Percentiles rank a stretch among this genome's conserved stretches.
Evolutionary conservation across 2,329 filamentous ascomycete genomes (phyloP).

Genomic region (Aspergillus sojae): DNA sequence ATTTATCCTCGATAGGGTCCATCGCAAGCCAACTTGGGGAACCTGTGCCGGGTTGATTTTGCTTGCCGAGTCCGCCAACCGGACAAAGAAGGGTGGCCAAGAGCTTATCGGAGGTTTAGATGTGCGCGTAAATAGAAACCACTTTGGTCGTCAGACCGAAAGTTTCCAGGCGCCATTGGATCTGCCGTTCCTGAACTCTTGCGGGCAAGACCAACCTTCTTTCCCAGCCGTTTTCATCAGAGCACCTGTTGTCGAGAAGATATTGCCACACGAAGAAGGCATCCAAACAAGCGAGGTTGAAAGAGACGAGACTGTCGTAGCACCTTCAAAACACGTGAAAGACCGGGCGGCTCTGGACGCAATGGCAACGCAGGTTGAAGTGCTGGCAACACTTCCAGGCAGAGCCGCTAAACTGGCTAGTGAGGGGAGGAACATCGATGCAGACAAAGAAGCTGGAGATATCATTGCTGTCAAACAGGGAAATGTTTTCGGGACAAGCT

Average conservation of each 20-base stretch:
- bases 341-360: conserved; percentile 48
- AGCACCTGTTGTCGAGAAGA: conserved; percentile 85
- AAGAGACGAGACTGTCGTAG: conserved; percentile 57
- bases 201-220: conserved; percentile 38
- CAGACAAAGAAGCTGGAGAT: conserved; percentile 58
- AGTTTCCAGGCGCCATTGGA: conserved; percentile 79
- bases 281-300: conserved; percentile 54
- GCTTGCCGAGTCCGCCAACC: conserved; percentile 82
- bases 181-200: conserved; percentile 66
- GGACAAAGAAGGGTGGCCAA: conserved; percentile 87
- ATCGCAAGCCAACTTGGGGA: conserved; percentile 85
- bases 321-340: conserved; percentile 55
- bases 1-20: conserved; percentile 54
- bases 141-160: conserved; percentile 91
- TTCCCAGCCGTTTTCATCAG: conserved; percentile 92
- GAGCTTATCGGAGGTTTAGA: conserved; percentile 90
- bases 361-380: conserved; percentile 56
- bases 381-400: conserved; percentile 60
- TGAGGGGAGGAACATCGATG: conserved; percentile 41
- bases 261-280: conserved; percentile 60
- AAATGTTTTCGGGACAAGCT: conserved; percentile 92
- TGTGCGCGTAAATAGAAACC: conserved; percentile 88
- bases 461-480: conserved; percentile 89
- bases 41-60: conserved; percentile 95
- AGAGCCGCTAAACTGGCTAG: conserved; percentile 53